Evolutionary conservation across 2,329 filamentous ascomycete genomes (phyloP).

Genomic region (Tolypocladium album): DNA sequence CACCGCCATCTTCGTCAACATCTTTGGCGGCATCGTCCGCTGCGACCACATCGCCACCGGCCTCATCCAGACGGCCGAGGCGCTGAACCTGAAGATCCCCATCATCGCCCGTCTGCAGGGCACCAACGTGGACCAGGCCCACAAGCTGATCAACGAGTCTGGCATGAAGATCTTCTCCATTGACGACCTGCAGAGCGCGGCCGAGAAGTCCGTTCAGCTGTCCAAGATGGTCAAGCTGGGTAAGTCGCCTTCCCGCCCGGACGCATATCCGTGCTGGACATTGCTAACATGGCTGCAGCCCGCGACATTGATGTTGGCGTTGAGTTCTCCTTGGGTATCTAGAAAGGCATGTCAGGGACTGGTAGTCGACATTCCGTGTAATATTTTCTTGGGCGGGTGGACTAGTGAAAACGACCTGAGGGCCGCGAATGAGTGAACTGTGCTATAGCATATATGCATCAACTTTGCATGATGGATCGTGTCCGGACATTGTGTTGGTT

Average conservation of each 20-base stretch:
- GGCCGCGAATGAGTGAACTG: slow-evolving; percentile 6
- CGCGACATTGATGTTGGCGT: slow-evolving; percentile 96
- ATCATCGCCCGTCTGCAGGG: slow-evolving; percentile 96
- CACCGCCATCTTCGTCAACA: slow-evolving; percentile 98
- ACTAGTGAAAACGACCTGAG: neutral
- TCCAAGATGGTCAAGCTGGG: slow-evolving; percentile 99
- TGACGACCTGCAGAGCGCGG: slow-evolving; percentile 91
- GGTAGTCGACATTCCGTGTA: slow-evolving; percentile 12
- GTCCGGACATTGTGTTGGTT: neutral
- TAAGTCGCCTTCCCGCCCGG: slow-evolving; percentile 32
- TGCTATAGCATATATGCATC: neutral
- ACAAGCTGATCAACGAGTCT: slow-evolving; percentile 89
- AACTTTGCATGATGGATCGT: neutral
- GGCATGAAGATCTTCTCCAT: slow-evolving; percentile 99
- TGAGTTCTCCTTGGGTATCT: slow-evolving; percentile 91
- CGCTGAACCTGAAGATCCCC: slow-evolving; percentile 90
- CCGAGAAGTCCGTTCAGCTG: slow-evolving; percentile 97
- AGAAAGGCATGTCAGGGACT: slow-evolving; percentile 22
- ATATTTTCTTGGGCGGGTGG: slow-evolving; percentile 11
- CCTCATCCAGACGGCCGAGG: slow-evolving; percentile 87
- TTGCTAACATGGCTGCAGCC: slow-evolving; percentile 37
- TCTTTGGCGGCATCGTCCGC: slow-evolving; percentile 97
- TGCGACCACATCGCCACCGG: slow-evolving; percentile 96
- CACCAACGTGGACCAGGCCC: slow-evolving; percentile 94
- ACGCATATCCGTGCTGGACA: neutral